A percentile compares a stretch with the other conserved stretches of the same genome.
These are phyloP conservation scores for Gynochthodes officinalis DNA, from an alignment of 257 asterid genomes.

Conservation along the genomic window DNA sequence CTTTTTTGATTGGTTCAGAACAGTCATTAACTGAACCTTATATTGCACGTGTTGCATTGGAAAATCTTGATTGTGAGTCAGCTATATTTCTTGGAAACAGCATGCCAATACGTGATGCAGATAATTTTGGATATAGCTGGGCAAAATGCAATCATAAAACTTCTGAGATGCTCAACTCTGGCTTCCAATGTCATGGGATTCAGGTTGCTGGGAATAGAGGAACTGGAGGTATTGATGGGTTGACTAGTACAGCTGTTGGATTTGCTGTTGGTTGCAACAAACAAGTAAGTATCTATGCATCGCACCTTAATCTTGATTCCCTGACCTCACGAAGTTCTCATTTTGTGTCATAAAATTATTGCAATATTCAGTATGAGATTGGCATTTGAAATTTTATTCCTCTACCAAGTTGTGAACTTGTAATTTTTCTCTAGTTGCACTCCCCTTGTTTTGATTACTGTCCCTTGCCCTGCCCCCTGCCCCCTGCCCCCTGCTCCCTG, in stretches of 20 bases:
- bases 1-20: slow-evolving; percentile 64
- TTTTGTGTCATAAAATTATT: too few species aligned
- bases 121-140: slow-evolving; percentile 75
- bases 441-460: background rate
- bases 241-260: slow-evolving; percentile 91
- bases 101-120: slow-evolving; percentile 97
- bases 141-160: slow-evolving; percentile 43
- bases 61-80: slow-evolving; percentile 62
- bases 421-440: background rate
- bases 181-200: slow-evolving; percentile 69
- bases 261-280: slow-evolving; percentile 92
- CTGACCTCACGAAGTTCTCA: too few species aligned
- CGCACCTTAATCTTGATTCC: too few species aligned
- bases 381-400: background rate
- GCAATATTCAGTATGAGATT: too few species aligned
- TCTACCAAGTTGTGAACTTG: background rate
- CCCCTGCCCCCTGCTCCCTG: background rate
- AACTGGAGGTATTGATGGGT: slow-evolving; percentile 97
- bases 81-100: slow-evolving; percentile 93
- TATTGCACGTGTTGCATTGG: slow-evolving; percentile 58
- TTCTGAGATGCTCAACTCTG: slow-evolving; percentile 45
- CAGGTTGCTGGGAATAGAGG: slow-evolving; percentile 90
- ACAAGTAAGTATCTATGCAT: slow-evolving; percentile 51
- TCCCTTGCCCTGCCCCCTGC: background rate
- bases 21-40: slow-evolving; percentile 84